Conservation (phyloP, 805 yeast species). For the Saturnispora mendoncae region DNA sequence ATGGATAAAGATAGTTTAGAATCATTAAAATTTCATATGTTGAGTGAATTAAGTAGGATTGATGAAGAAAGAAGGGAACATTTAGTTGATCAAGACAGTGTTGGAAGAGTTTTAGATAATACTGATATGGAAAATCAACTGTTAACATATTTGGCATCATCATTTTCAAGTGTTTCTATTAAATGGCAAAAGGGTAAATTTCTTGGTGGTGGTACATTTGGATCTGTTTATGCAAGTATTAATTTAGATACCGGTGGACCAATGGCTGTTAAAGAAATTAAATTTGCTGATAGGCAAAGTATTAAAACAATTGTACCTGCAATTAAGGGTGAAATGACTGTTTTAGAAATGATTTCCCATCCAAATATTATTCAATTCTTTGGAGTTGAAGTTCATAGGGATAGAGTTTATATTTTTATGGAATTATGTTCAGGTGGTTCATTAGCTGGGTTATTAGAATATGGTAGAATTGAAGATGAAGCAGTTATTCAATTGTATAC, state of each 20-base stretch:
- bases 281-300: slow-evolving; percentile 80
- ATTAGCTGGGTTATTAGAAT: slow-evolving; percentile 71
- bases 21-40: slow-evolving; percentile 57
- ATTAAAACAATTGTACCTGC: slow-evolving; percentile 78
- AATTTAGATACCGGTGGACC: slow-evolving; percentile 92
- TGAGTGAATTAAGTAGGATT: slow-evolving; percentile 53
- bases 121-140: slow-evolving; percentile 82
- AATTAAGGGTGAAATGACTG: slow-evolving; percentile 94
- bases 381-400: slow-evolving; percentile 96
- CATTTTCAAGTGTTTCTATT: slow-evolving; percentile 80
- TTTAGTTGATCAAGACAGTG: slow-evolving; percentile 40
- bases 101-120: slow-evolving; percentile 86
- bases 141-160: slow-evolving; percentile 76
- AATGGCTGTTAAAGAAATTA: slow-evolving; percentile 93
- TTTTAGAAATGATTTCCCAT: slow-evolving; percentile 86
- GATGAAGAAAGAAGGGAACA: slow-evolving; percentile 46
- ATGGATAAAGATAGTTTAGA: slow-evolving; percentile 44
- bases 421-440: slow-evolving; percentile 97
- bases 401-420: slow-evolving; percentile 92
- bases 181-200: slow-evolving; percentile 96
- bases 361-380: slow-evolving; percentile 94
- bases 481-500: slow-evolving; percentile 85
- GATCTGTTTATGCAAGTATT: slow-evolving; percentile 85
- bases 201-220: slow-evolving; percentile 94
- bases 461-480: slow-evolving; percentile 94